Evolutionary conservation across 371 early-diverging fungal species (phyloP), one percentile per base, ranked within the genome.

Genomic region (Syncephalastrum contaminatum): DNA sequence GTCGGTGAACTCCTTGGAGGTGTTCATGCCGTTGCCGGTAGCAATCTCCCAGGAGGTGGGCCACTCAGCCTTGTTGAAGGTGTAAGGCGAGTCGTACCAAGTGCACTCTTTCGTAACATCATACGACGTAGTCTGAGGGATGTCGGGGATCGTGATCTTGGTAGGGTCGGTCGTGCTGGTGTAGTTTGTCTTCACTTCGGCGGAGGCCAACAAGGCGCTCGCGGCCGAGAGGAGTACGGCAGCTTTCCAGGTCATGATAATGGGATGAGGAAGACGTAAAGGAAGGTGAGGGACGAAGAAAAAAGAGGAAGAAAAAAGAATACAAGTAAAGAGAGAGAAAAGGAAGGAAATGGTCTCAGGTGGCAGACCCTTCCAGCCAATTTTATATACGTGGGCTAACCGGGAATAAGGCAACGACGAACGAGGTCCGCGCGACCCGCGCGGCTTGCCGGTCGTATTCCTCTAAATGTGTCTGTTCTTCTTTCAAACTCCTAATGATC

Each of bases 121-220:
- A 22, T 54, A 15, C 15, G 58, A 58, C 4, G 61, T 64, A 16
- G 68, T 68, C 45, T 68, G 68, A n/a, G 76, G 68, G 20, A 76
- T 81, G 25, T 79, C 73, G 63, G 86, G 58, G 8, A 55, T 50
- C 12, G 65, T 62, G 58, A 73, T 55, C 39, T 64, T 48, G 43
- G 66, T 53, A 16, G 66, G 62, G 60, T 64, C 55, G 40, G 55
- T 59, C 13, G 53, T 27, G 48, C 64, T 59, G 13, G 64, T 56
- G 47, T 62, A 65, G 46, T 70, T 71, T 0, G 60, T 56, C 4
- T 69, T 56, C 51, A 63, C 65, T 1, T 56, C 67, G 36, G 63
- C 63, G 5, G 57, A 46, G 12, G 48, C 58, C n/a, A 54, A 18
- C 16, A 54, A 10, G 16, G 63, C 58, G 21, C 54, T 27, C 8